These are phyloP conservation scores for Tricholoma terreum DNA, from an alignment of 768 basidiomycete species.

Conservation along the genomic window DNA sequence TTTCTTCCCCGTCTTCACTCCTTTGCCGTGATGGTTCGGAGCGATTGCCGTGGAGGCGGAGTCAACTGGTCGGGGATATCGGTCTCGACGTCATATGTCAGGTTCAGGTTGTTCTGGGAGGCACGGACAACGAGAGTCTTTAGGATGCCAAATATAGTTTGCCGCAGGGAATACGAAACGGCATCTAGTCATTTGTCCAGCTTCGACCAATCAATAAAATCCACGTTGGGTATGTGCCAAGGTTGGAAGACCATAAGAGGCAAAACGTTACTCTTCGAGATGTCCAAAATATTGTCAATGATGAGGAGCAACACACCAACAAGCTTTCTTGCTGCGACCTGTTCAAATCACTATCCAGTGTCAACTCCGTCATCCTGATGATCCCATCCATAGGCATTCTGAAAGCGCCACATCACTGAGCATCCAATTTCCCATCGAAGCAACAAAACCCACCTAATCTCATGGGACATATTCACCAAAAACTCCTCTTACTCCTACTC, in stretches of 20 bases:
- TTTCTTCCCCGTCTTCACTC: too few relatives aligned
- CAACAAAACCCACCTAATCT: slow-evolving; percentile 65
- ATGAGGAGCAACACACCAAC: slow-evolving; percentile 91
- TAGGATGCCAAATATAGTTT: slow-evolving; percentile 94
- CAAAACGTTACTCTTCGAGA: slow-evolving; percentile 86
- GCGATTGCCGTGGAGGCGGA: too few relatives aligned
- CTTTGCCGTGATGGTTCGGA: too few relatives aligned
- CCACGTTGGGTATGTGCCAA: too few relatives aligned
- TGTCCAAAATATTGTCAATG: slow-evolving; percentile 99
- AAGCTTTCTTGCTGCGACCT: slow-evolving; percentile 93
- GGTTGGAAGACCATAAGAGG: background rate
- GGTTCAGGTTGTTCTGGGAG: slow-evolving; percentile 92
- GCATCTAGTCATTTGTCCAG: slow-evolving; percentile 99
- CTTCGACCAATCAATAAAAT: slow-evolving; percentile 68
- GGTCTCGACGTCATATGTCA: slow-evolving; percentile 94
- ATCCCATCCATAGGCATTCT: slow-evolving; percentile 99
- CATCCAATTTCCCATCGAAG: too few relatives aligned
- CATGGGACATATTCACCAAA: slow-evolving; percentile 98
- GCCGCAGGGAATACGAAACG: slow-evolving; percentile 94
- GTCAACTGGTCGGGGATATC: slow-evolving; percentile 96
- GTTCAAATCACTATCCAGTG: slow-evolving; percentile 93
- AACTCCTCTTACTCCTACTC: slow-evolving; percentile 97
- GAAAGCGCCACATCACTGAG: too few relatives aligned
- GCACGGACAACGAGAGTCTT: slow-evolving; percentile 98
- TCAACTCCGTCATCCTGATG: slow-evolving; percentile 99